Base-by-base conservation (phyloP, 768 basidiomycete genomes). In the Lentinus brumalis region DNA sequence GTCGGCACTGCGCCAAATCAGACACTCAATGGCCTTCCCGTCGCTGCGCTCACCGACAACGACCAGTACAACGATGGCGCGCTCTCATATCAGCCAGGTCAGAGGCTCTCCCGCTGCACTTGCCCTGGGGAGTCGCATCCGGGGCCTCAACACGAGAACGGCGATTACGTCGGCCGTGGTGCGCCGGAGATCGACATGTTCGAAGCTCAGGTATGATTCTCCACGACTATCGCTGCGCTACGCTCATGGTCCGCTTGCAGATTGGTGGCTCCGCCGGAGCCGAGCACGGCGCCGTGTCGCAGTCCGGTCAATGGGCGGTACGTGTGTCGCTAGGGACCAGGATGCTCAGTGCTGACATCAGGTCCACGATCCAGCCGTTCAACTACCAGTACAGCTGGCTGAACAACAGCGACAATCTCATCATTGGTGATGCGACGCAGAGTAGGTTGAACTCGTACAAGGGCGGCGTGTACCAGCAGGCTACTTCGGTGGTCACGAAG, bases 131-230 rank as follows among this genome's bases (percentile, higher is more conserved):
- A 95, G 68, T 79, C 82, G 29, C 94, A 95, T 73, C 94, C 94
- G 38, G 94, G 94, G 2, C 94, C 94, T 2, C 79, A 80, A 51
- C 84, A 87, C 56, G 57, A 80, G 0, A 88, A 94, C 69, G 91
- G 91, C 2, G 80, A 84, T 0, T 94, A 84, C 71, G 86, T 89
- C 21, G 94, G 93, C 10, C 84, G 94, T 50, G 71, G 87, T 29
- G 91, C 94, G 6, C 94, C 94, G 2, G 94, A 96, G 74, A 94
- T 96, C 45, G 94, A 96, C 77, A 78, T 94, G 32, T 86, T 95
- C 69, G 94, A 95, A 77, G 89, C 93, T 9, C 85, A 87, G 74
- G 88, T 86, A 35, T 16, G 31, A 6, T 16, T 45, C 79, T 31
- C 60, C 52, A 54, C 57, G 73, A 4, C 80, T 82, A 65, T 66